Conservation (phyloP, 1,139 yeast genomes). For the Wickerhamiella infanticola region DNA sequence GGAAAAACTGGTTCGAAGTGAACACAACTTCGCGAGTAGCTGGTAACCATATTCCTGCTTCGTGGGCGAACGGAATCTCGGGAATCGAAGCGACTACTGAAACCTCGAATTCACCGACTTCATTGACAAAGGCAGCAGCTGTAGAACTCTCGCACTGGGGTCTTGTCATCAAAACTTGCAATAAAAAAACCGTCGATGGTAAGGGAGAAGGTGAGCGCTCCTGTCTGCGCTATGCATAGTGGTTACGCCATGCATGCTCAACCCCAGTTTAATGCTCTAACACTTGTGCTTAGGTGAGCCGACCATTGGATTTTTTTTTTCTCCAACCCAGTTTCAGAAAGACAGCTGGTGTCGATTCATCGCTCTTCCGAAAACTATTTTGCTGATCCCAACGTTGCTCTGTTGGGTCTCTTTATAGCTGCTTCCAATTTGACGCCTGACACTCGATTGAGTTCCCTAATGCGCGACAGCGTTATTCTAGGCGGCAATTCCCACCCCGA, state of each 20-base stretch:
- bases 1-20: slow-evolving; percentile 14
- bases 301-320: too few relatives aligned
- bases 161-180: not conserved
- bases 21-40: slow-evolving; percentile 14
- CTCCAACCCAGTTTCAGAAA: too few relatives aligned
- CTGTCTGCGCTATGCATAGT: not conserved
- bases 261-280: not conserved
- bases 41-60: slow-evolving; percentile 17
- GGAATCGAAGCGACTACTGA: not conserved
- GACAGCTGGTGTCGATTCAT: too few relatives aligned
- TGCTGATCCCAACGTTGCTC: too few relatives aligned
- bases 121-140: not conserved
- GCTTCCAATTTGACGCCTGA: not conserved
- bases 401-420: not conserved
- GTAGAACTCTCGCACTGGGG: not conserved
- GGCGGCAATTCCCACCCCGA: slow-evolving; percentile 65
- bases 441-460: slow-evolving; percentile 16
- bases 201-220: not conserved
- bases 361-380: too few relatives aligned
- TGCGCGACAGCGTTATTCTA: slow-evolving; percentile 64
- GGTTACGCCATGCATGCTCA: not conserved
- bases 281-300: not conserved
- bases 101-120: not conserved
- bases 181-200: not conserved
- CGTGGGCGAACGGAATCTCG: slow-evolving; percentile 16